Percentiles rank a stretch among this genome's conserved stretches.
These are phyloP conservation scores for Pseudogymnoascus sp. DNA, from an alignment of 2,329 filamentous ascomycete species.

Conservation along the genomic window DNA sequence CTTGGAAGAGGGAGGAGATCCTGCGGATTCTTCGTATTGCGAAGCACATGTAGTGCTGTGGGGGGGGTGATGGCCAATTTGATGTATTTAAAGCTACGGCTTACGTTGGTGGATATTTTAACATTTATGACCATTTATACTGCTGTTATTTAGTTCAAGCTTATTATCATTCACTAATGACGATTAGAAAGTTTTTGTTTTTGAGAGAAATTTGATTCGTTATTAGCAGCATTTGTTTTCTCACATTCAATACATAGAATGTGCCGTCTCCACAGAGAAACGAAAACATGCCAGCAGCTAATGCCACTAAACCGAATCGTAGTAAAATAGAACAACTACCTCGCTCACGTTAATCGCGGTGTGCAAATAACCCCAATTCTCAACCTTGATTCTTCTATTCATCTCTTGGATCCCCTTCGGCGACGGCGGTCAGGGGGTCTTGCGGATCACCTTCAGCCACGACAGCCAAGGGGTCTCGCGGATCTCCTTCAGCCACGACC, in stretches of 20 bases:
- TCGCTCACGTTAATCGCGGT: constrained; percentile 63
- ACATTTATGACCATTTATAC: neutral
- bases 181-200: neutral
- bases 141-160: neutral
- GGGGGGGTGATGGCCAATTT: neutral
- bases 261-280: neutral
- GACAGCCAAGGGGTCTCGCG: neutral
- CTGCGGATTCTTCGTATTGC: neutral
- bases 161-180: neutral
- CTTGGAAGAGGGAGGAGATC: constrained; percentile 4
- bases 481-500: neutral
- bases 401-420: constrained; percentile 48
- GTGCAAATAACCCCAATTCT: constrained; percentile 65
- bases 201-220: neutral
- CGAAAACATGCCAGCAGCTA: neutral
- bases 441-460: constrained; percentile 32
- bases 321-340: constrained; percentile 28
- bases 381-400: constrained; percentile 55
- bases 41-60: neutral
- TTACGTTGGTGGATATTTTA: neutral
- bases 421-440: neutral
- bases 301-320: neutral
- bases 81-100: neutral
- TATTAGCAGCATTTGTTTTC: neutral
- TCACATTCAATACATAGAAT: neutral